Percentiles rank a stretch among this genome's conserved stretches.
phyloP scores from a whole-genome alignment of 2,329 filamentous ascomycete genomes.

The Penicillium sp. region DNA sequence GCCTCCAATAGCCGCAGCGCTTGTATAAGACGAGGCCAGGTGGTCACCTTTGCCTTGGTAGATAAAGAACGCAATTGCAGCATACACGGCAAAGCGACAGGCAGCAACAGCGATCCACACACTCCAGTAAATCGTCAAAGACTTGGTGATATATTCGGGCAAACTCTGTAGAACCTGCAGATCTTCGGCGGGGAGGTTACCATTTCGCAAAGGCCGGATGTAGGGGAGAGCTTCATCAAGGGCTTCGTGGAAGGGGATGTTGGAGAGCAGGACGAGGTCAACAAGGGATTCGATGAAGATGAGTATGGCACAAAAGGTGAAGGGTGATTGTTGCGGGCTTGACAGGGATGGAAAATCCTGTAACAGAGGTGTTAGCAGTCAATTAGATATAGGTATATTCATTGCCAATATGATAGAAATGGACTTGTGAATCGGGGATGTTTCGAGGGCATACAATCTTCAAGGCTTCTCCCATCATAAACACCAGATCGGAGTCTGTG shows the following conservation, averaged over 20 bases:
- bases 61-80: conserved; percentile 37
- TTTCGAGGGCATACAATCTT: conserved; percentile 58
- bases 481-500: conserved; percentile 76
- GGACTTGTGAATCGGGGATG: not conserved
- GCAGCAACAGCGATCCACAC: conserved; percentile 38
- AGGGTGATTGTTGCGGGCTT: conserved; percentile 60
- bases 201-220: conserved; percentile 23
- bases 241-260: conserved; percentile 62
- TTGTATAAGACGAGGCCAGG: conserved; percentile 17
- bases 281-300: conserved; percentile 63
- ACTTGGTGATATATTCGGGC: conserved; percentile 25
- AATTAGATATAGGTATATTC: not conserved
- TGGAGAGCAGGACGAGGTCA: conserved; percentile 62
- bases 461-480: conserved; percentile 78
- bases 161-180: conserved; percentile 17
- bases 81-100: conserved; percentile 35
- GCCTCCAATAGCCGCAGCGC: conserved; percentile 30
- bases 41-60: conserved; percentile 29
- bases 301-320: conserved; percentile 66
- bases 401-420: not conserved
- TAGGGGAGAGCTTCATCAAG: conserved; percentile 55
- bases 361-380: conserved; percentile 5
- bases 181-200: conserved; percentile 22
- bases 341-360: conserved; percentile 64
- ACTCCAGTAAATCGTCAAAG: conserved; percentile 35